phyloP scores from a whole-genome alignment of 495 filamentous ascomycete species.

The Penicillium parvum region DNA sequence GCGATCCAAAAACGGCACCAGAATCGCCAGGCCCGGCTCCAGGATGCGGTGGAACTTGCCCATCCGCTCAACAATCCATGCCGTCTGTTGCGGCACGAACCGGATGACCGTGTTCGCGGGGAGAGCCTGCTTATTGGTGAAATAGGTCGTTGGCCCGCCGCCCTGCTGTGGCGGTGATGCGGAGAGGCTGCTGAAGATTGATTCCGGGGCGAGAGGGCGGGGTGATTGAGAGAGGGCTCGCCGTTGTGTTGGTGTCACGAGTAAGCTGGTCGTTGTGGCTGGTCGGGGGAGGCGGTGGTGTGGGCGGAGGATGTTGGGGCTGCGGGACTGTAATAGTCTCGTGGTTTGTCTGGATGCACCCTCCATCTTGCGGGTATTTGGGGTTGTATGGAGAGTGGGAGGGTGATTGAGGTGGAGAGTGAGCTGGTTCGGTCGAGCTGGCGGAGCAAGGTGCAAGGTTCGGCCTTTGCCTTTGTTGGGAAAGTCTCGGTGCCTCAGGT shows the following conservation, averaged over 20 bases:
- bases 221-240: conserved; percentile 34
- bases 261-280: conserved; percentile 15
- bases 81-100: conserved; percentile 97
- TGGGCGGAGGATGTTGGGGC: conserved; percentile 20
- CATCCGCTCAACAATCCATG: conserved; percentile 99
- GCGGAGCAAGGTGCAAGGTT: conserved; percentile 5
- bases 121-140: conserved; percentile 58
- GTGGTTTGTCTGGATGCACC: conserved; percentile 35
- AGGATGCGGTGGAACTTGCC: conserved; percentile 91
- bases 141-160: conserved; percentile 40
- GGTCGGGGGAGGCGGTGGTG: conserved; percentile 19
- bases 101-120: conserved; percentile 93
- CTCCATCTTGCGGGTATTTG: conserved; percentile 32
- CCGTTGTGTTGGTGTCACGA: conserved; percentile 24
- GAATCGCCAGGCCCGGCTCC: conserved; percentile 82
- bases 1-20: conserved; percentile 88
- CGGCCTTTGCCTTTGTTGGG: conserved; percentile 15
- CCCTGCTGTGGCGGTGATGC: conserved; percentile 19
- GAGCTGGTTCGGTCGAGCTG: conserved; percentile 15
- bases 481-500: conserved; percentile 25
- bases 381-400: neutral
- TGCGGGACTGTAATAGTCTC: conserved; percentile 33
- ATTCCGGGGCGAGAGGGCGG: conserved; percentile 32
- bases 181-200: conserved; percentile 22
- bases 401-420: conserved; percentile 15